Conservation (phyloP, 2,329 filamentous ascomycete species). For the Orbilia ellipsospora region DNA sequence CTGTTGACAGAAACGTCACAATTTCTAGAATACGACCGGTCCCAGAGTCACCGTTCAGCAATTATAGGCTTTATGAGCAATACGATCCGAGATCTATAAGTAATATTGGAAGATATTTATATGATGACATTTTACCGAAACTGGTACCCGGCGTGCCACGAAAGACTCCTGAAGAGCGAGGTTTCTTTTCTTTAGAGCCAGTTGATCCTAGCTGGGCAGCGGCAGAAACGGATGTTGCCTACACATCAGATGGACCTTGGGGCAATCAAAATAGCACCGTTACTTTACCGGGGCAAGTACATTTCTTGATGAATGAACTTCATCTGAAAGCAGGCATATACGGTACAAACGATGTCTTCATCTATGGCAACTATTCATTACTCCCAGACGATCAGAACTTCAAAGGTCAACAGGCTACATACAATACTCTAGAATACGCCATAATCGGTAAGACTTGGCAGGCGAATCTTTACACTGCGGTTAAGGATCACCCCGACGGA, state of each 20-base stretch:
- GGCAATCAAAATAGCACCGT: no score
- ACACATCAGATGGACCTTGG: neutral
- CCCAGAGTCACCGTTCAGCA: neutral
- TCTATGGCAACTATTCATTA: no score
- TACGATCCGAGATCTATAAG: no score
- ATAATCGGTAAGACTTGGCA: slow-evolving; percentile 14
- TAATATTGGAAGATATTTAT: no score
- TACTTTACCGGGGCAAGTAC: no score
- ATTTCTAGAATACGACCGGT: neutral
- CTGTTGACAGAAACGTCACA: slow-evolving; percentile 22
- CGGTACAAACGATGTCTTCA: neutral
- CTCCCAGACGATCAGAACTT: neutral
- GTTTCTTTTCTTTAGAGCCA: neutral
- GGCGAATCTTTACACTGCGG: slow-evolving; percentile 10
- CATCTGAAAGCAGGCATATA: neutral
- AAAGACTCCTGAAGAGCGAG: slow-evolving; percentile 2
- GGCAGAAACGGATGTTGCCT: neutral
- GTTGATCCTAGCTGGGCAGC: neutral
- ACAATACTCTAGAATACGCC: neutral
- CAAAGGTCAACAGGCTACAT: neutral
- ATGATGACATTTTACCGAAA: neutral
- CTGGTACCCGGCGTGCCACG: neutral
- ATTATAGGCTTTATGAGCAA: no score
- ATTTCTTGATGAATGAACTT: neutral
- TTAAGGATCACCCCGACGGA: slow-evolving; percentile 19